Evolutionary conservation across 495 filamentous ascomycete species (phyloP).

Genomic region (Apodospora peruviana): DNA sequence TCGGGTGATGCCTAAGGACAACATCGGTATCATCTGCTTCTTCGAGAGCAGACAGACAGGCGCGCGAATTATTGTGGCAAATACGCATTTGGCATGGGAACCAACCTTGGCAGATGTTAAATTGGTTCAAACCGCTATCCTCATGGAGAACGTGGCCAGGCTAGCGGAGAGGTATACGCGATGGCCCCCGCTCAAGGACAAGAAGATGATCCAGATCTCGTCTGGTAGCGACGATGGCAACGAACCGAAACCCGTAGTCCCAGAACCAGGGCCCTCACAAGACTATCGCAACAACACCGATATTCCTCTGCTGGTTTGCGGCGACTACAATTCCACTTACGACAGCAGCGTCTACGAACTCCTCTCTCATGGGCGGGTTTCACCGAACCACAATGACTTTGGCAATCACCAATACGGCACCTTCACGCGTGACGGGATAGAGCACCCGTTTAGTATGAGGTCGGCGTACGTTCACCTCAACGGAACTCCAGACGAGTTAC

Average conservation of each 20-base stretch:
- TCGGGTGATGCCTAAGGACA: conserved; percentile 93
- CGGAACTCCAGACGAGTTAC: conserved; percentile 65
- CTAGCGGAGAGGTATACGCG: conserved; percentile 77
- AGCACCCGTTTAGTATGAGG: conserved; percentile 88
- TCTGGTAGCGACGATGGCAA: conserved; percentile 44
- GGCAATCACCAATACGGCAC: conserved; percentile 71
- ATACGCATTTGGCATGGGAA: conserved; percentile 93
- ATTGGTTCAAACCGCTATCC: conserved; percentile 84
- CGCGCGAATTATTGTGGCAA: conserved; percentile 81
- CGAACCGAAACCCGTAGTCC: conserved; percentile 26
- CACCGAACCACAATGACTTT: conserved; percentile 71
- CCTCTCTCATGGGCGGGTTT: conserved; percentile 66
- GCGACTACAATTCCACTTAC: conserved; percentile 88
- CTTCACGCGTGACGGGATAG: conserved; percentile 85
- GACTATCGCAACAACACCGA: conserved; percentile 79
- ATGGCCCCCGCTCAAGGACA: conserved; percentile 70
- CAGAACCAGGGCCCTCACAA: conserved; percentile 48
- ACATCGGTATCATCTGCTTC: conserved; percentile 86
- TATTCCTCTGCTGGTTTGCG: conserved; percentile 86
- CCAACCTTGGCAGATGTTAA: conserved; percentile 88
- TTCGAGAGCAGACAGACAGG: conserved; percentile 87
- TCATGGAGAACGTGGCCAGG: conserved; percentile 84
- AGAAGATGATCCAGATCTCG: conserved; percentile 62
- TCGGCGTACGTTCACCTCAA: conserved; percentile 72
- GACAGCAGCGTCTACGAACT: conserved; percentile 87